A percentile compares a stretch with the other conserved stretches of the same genome.
Evolutionary conservation across 768 basidiomycete genomes (phyloP).

Genomic region (Leucocoprinus leucothites): DNA sequence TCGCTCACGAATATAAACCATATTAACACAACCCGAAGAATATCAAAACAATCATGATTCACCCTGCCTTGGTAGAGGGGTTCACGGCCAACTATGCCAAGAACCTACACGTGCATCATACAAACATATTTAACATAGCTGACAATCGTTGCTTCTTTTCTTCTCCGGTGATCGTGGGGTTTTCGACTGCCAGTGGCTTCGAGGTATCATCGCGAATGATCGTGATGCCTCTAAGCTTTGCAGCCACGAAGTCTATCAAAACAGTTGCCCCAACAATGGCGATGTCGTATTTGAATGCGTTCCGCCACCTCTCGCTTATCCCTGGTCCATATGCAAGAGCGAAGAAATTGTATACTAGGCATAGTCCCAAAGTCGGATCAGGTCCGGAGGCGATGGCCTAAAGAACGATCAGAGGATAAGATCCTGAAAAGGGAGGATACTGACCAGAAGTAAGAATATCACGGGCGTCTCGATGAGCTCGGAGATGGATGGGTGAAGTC

Average conservation of each 20-base stretch:
- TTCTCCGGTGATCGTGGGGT: not conserved
- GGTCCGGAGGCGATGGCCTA: too few species aligned
- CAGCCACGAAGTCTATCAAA: not conserved
- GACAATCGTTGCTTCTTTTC: too few species aligned
- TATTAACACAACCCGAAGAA: too few species aligned
- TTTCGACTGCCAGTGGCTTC: not conserved
- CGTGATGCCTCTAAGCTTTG: not conserved
- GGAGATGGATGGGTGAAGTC: constrained; percentile 17
- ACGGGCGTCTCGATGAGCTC: constrained; percentile 24
- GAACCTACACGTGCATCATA: too few species aligned
- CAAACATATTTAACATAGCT: too few species aligned
- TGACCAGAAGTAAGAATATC: constrained; percentile 28
- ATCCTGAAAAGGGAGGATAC: too few species aligned
- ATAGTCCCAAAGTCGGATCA: constrained; percentile 11
- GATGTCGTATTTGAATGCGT: not conserved
- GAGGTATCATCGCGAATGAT: not conserved
- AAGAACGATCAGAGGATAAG: too few species aligned
- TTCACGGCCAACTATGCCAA: too few species aligned
- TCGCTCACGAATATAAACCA: too few species aligned
- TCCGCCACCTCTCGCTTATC: constrained; percentile 20
- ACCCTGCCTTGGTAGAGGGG: too few species aligned
- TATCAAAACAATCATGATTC: too few species aligned
- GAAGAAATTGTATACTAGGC: constrained; percentile 27
- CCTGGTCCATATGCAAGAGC: constrained; percentile 26
- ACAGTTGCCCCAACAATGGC: not conserved